phyloP scores from a whole-genome alignment of 768 basidiomycete species.

The Boletus reticulatus region DNA sequence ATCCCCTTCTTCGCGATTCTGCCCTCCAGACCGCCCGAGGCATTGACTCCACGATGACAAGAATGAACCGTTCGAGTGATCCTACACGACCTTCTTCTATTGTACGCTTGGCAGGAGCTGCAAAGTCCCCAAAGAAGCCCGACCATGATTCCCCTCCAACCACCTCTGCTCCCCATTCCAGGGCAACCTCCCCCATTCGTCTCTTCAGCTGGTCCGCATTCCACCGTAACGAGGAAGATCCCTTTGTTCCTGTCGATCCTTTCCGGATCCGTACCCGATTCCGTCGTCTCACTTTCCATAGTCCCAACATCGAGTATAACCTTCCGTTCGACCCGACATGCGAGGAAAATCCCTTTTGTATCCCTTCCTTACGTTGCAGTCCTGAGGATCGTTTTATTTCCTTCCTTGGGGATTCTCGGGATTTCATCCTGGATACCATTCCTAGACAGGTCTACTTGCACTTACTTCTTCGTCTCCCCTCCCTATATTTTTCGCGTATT shows the following conservation, averaged over 20 bases:
- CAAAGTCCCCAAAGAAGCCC: constrained; percentile 16
- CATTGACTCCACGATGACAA: constrained; percentile 8
- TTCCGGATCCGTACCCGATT: constrained; percentile 36
- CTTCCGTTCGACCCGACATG: constrained; percentile 21
- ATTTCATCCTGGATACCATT: constrained; percentile 36
- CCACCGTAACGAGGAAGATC: constrained; percentile 51
- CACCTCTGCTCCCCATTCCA: constrained; percentile 37
- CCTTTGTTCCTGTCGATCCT: constrained; percentile 56
- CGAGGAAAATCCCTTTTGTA: constrained; percentile 20
- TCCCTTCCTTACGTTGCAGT: constrained; percentile 16
- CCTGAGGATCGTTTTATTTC: constrained; percentile 12
- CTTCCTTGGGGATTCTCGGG: constrained; percentile 18
- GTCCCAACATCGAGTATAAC: constrained; percentile 19
- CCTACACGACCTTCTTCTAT: constrained; percentile 7
- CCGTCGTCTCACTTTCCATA: constrained; percentile 20
- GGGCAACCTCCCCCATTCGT: constrained; percentile 56
- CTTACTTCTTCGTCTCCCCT: constrained; percentile 65
- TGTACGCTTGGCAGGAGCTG: constrained; percentile 3
- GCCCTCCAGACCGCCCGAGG: constrained; percentile 3
- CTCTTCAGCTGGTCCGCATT: constrained; percentile 54
- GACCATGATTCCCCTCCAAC: constrained; percentile 27
- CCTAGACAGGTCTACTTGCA: constrained; percentile 45
- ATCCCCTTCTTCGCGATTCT: constrained; percentile 20
- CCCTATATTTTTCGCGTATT: constrained; percentile 78
- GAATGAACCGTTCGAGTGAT: constrained; percentile 9